Evolutionary conservation across 1,139 yeast species (phyloP).

Genomic region (Lodderomyces jiufengensis): DNA sequence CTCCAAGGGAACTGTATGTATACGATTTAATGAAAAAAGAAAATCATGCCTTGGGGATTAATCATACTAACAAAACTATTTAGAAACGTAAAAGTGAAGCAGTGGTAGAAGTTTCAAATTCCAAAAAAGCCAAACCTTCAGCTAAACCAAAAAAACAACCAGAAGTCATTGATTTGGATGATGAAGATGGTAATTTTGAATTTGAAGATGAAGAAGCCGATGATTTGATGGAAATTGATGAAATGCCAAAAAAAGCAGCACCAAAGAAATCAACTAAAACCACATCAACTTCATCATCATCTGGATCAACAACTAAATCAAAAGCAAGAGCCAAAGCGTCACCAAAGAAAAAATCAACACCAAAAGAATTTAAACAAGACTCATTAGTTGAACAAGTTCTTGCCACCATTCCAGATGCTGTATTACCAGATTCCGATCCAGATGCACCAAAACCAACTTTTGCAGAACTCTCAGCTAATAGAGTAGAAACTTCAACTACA

Average conservation of each 20-base stretch:
- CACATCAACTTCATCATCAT: conserved; percentile 3
- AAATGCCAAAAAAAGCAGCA: conserved; percentile 6
- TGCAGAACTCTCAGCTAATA: conserved; percentile 24
- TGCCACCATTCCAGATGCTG: conserved; percentile 59
- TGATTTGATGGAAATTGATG: conserved; percentile 4
- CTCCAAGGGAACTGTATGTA: conserved; percentile 1
- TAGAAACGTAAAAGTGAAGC: conserved; percentile 11
- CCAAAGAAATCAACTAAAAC: conserved; percentile 9
- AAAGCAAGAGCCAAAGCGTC: not conserved
- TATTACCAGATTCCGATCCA: conserved; percentile 50
- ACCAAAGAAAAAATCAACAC: conserved; percentile 1
- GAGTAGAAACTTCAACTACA: conserved; percentile 32
- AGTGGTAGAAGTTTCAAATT: conserved; percentile 1
- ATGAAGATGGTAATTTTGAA: conserved; percentile 16
- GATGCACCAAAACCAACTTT: conserved; percentile 53
- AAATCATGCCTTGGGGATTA: too few species aligned
- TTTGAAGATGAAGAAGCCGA: conserved; percentile 15
- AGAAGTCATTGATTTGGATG: conserved; percentile 20
- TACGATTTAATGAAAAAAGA: too few species aligned
- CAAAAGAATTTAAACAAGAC: conserved; percentile 5
- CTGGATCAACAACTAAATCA: conserved; percentile 4
- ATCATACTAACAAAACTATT: not conserved
- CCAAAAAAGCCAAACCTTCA: conserved; percentile 7
- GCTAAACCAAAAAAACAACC: conserved; percentile 4
- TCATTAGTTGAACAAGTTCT: not conserved